Conservation (phyloP, 306 rosid species). For the Pueraria montana region DNA sequence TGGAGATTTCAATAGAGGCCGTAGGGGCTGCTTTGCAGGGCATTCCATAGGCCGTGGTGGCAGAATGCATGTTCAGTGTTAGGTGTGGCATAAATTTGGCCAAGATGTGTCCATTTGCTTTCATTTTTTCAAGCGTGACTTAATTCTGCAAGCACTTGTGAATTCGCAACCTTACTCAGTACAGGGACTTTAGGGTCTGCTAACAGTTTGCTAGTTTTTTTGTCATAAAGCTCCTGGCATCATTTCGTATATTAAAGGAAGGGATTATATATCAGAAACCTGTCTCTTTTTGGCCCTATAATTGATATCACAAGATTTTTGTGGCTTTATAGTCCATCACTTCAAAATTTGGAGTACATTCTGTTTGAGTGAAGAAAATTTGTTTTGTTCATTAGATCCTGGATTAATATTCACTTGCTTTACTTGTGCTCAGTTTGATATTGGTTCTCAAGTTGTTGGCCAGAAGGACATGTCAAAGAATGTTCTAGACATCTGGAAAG, state of each 20-base stretch:
- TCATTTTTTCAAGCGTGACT: not conserved
- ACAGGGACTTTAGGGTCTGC: not conserved
- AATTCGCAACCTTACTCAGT: not conserved
- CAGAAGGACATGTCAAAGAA: constrained; percentile 80
- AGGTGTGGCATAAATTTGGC: not conserved
- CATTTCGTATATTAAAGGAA: not conserved
- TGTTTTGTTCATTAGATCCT: constrained; percentile 33
- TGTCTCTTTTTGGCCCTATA: constrained; percentile 10
- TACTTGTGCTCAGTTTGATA: constrained; percentile 70
- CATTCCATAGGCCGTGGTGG: not conserved
- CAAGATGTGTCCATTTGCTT: no score
- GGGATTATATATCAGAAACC: not conserved
- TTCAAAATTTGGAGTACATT: constrained; percentile 19
- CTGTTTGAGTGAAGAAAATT: constrained; percentile 17
- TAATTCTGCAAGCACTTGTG: not conserved
- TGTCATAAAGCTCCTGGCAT: constrained; percentile 18
- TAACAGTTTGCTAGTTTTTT: constrained; percentile 3
- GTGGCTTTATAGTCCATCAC: not conserved
- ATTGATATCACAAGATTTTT: constrained; percentile 7
- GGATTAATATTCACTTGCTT: constrained; percentile 43
- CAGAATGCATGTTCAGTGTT: not conserved
- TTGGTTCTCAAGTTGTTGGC: constrained; percentile 93
- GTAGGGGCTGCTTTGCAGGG: not conserved
- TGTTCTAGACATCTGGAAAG: constrained; percentile 90
- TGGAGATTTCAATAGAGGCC: not conserved